phyloP scores from a whole-genome alignment of 2,329 filamentous ascomycete genomes.

The Verticillium zaregamsianum region DNA sequence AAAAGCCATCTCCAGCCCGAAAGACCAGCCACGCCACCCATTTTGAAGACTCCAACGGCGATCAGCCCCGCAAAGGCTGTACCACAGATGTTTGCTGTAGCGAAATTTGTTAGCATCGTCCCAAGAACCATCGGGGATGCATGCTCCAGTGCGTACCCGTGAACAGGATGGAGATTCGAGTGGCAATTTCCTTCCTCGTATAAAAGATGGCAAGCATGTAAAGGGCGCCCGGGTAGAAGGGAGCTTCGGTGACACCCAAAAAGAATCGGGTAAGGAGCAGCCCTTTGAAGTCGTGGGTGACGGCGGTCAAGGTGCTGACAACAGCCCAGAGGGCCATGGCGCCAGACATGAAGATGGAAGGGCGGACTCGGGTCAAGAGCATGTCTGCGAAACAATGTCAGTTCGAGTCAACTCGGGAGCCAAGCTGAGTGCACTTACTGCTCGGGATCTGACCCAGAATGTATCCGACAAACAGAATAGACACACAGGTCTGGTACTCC shows the following conservation, averaged over 20 bases:
- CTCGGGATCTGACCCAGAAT: conserved; percentile 29
- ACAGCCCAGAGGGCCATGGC: conserved; percentile 10
- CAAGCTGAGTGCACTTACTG: conserved; percentile 20
- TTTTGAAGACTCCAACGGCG: conserved; percentile 21
- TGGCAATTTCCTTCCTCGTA: conserved; percentile 30
- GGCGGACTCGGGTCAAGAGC: conserved; percentile 8
- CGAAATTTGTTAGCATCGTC: conserved; percentile 28
- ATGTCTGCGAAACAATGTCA: conserved; percentile 1
- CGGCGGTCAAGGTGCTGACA: conserved; percentile 20
- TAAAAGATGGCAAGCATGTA: conserved; percentile 29
- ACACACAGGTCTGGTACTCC: conserved; percentile 33
- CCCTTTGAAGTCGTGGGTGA: conserved; percentile 12
- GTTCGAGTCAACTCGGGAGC: too few relatives aligned
- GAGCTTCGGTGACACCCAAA: conserved; percentile 28
- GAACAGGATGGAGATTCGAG: conserved; percentile 30
- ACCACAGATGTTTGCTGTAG: conserved; percentile 21
- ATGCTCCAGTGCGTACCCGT: conserved; percentile 17
- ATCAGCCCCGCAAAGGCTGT: conserved; percentile 18
- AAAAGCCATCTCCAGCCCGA: conserved; percentile 45
- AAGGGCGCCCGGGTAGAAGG: conserved; percentile 12
- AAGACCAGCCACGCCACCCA: conserved; percentile 37
- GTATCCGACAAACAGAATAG: conserved; percentile 30
- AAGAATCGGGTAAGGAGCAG: conserved; percentile 28
- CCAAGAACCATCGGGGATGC: background rate
- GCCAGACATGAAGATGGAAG: conserved; percentile 5